phyloP scores from a whole-genome alignment of 495 filamentous ascomycete species.

The Aspergillus haitiensis region DNA sequence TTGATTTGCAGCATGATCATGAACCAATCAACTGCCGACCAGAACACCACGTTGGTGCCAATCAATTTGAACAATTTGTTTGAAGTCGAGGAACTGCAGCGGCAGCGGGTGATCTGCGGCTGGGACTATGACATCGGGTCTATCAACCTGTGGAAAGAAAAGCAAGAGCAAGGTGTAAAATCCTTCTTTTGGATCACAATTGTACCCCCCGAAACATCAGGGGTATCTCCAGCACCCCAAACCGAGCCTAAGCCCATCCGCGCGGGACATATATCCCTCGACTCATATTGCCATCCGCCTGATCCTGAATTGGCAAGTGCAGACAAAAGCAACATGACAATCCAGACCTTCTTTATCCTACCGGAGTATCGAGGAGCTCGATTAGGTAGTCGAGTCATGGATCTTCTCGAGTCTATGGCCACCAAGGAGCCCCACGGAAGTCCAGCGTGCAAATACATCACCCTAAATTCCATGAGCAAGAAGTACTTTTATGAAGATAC shows the following conservation, averaged over 20 bases:
- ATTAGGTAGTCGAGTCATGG: conserved; percentile 25
- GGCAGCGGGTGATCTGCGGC: too few relatives aligned
- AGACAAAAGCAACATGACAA: conserved; percentile 23
- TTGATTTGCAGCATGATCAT: too few relatives aligned
- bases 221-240: background rate
- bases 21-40: too few relatives aligned
- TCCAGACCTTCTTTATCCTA: conserved; percentile 29
- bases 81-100: too few relatives aligned
- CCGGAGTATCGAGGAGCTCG: conserved; percentile 23
- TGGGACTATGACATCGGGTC: too few relatives aligned
- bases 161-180: too few relatives aligned
- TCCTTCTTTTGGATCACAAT: background rate
- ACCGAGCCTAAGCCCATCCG: conserved; percentile 9
- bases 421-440: conserved; percentile 25
- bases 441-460: conserved; percentile 23
- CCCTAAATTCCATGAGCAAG: conserved; percentile 31
- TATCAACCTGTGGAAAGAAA: too few relatives aligned
- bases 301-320: conserved; percentile 23
- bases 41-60: too few relatives aligned
- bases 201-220: background rate
- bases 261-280: conserved; percentile 32
- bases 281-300: conserved; percentile 24
- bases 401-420: conserved; percentile 24
- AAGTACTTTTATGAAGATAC: conserved; percentile 29
- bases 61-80: too few relatives aligned